Conservation (phyloP, 1,139 yeast genomes). For the Fermentozyma sake region DNA sequence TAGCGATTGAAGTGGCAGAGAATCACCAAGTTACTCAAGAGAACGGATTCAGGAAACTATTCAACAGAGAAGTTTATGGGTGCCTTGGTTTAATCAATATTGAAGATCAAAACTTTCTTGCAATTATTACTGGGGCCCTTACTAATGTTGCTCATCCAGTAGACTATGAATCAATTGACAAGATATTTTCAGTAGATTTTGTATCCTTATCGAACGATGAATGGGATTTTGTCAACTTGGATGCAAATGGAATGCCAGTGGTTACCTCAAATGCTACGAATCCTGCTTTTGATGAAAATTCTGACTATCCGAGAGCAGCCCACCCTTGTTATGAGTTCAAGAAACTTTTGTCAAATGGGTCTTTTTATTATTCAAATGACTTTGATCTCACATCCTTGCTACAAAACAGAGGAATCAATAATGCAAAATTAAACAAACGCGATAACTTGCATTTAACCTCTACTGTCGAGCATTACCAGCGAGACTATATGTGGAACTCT, state of each 20-base stretch:
- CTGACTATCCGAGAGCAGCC: slow-evolving; percentile 32
- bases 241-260: slow-evolving; percentile 59
- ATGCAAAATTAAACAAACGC: slow-evolving; percentile 10
- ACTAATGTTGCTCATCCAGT: slow-evolving; percentile 81
- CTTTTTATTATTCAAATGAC: slow-evolving; percentile 87
- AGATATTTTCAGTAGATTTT: slow-evolving; percentile 81
- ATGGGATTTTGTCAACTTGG: slow-evolving; percentile 75
- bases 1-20: slow-evolving; percentile 50
- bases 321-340: slow-evolving; percentile 85
- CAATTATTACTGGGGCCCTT: slow-evolving; percentile 71
- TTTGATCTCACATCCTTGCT: slow-evolving; percentile 84
- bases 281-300: slow-evolving; percentile 13
- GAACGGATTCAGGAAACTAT: slow-evolving; percentile 44
- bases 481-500: slow-evolving; percentile 95
- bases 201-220: slow-evolving; percentile 63
- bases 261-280: slow-evolving; percentile 4
- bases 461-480: slow-evolving; percentile 53
- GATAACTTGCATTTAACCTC: slow-evolving; percentile 27
- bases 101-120: slow-evolving; percentile 62
- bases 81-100: slow-evolving; percentile 80
- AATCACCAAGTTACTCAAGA: slow-evolving; percentile 35
- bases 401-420: slow-evolving; percentile 63
- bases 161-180: slow-evolving; percentile 72
- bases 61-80: slow-evolving; percentile 64
- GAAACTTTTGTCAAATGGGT: slow-evolving; percentile 78